A percentile compares a stretch with the other conserved stretches of the same genome.
Evolutionary conservation across 768 basidiomycete species (phyloP).

Genomic region (Mycena floridula): DNA sequence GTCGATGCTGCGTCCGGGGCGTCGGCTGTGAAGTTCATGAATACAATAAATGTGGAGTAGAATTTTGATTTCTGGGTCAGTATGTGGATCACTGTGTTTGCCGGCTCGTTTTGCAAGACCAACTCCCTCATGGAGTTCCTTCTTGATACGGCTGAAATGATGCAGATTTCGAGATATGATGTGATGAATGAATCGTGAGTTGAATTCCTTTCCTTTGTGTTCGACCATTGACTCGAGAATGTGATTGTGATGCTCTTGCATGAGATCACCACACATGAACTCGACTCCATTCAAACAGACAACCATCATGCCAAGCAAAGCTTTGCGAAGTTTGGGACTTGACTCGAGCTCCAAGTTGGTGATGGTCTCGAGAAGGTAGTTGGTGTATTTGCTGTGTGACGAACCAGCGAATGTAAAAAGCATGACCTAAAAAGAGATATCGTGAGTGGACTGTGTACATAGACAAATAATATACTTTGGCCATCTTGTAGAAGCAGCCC

Average conservation of each 20-base stretch:
- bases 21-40: not conserved
- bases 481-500: slow-evolving; percentile 14
- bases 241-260: not conserved
- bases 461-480: slow-evolving; percentile 14
- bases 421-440: slow-evolving; percentile 14
- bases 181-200: slow-evolving; percentile 13
- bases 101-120: not conserved
- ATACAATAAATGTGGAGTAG: not conserved
- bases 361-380: slow-evolving; percentile 26
- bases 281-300: not conserved
- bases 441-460: not conserved
- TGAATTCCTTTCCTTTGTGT: slow-evolving; percentile 10
- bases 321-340: slow-evolving; percentile 1
- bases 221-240: slow-evolving; percentile 6
- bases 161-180: slow-evolving; percentile 15
- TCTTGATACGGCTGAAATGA: not conserved
- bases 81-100: not conserved
- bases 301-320: not conserved
- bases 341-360: slow-evolving; percentile 24
- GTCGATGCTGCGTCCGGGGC: not conserved
- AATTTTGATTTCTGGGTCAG: not conserved
- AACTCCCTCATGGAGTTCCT: not conserved
- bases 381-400: slow-evolving; percentile 22
- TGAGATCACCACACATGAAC: not conserved
- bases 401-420: slow-evolving; percentile 28